A percentile compares a stretch with the other conserved stretches of the same genome.
These are phyloP conservation scores for Penicillium paneum DNA, from an alignment of 2,329 filamentous ascomycete genomes.

Conservation along the genomic window DNA sequence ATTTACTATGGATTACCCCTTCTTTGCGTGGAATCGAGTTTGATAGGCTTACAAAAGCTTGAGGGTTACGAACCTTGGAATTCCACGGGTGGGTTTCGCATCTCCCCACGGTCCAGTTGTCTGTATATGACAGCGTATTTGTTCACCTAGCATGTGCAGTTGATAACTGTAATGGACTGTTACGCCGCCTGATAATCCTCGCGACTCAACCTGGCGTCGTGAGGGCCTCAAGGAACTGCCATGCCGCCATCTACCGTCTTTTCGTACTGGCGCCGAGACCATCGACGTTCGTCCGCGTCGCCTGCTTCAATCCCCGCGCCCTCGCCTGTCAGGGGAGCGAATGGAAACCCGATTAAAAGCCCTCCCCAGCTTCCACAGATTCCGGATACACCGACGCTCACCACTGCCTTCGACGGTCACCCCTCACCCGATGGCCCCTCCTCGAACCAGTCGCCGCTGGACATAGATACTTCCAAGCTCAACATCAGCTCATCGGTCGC, in stretches of 20 bases:
- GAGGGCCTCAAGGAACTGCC: constrained; percentile 12
- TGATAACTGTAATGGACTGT: constrained; percentile 19
- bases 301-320: constrained; percentile 26
- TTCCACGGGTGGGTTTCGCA: constrained; percentile 6
- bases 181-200: constrained; percentile 9
- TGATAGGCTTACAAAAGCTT: neutral
- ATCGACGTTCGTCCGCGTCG: constrained; percentile 35
- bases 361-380: constrained; percentile 36
- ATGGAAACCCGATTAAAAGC: constrained; percentile 21
- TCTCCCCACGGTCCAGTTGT: constrained; percentile 16
- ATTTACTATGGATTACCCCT: neutral
- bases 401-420: constrained; percentile 27
- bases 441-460: constrained; percentile 24
- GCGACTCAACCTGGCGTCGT: constrained; percentile 14
- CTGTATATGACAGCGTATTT: constrained; percentile 22
- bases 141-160: constrained; percentile 12
- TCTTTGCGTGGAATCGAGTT: neutral
- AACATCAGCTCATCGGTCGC: constrained; percentile 22
- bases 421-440: constrained; percentile 21
- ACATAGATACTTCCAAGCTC: constrained; percentile 25
- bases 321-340: constrained; percentile 19
- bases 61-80: neutral
- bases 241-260: constrained; percentile 41
- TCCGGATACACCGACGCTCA: constrained; percentile 27
- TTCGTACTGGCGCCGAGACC: constrained; percentile 41